These are phyloP conservation scores for Arthrocladium fulminans DNA, from an alignment of 2,329 filamentous ascomycete genomes.

Conservation along the genomic window DNA sequence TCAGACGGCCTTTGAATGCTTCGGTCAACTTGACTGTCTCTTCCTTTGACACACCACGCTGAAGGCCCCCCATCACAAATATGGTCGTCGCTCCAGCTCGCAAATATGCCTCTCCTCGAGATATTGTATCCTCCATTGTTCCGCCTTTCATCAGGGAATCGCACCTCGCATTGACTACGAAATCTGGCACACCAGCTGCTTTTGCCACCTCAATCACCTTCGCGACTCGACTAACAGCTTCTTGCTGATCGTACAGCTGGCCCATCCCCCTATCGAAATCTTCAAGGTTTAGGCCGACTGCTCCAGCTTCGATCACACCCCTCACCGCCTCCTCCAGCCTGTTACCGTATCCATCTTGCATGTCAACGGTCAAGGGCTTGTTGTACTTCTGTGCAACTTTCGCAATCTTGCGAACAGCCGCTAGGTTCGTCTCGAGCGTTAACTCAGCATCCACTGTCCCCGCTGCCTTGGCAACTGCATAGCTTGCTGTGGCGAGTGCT, in stretches of 20 bases:
- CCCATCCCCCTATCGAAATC: slow-evolving; percentile 38
- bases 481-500: slow-evolving; percentile 45
- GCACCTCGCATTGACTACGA: slow-evolving; percentile 51
- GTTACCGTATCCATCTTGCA: slow-evolving; percentile 53
- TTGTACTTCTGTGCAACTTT: slow-evolving; percentile 32
- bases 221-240: slow-evolving; percentile 34
- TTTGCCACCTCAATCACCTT: slow-evolving; percentile 36
- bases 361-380: slow-evolving; percentile 48
- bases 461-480: slow-evolving; percentile 40
- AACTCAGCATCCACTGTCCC: slow-evolving; percentile 43
- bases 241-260: slow-evolving; percentile 25
- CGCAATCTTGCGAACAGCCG: slow-evolving; percentile 32
- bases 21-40: slow-evolving; percentile 42
- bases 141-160: slow-evolving; percentile 41
- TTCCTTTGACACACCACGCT: slow-evolving; percentile 31
- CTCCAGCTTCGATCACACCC: slow-evolving; percentile 42
- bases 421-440: slow-evolving; percentile 44
- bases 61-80: slow-evolving; percentile 50
- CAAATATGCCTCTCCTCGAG: slow-evolving; percentile 48
- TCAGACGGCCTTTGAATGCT: slow-evolving; percentile 43
- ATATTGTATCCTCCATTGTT: slow-evolving; percentile 42
- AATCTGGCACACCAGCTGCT: slow-evolving; percentile 44
- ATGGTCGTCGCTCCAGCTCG: slow-evolving; percentile 50
- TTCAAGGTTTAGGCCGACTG: slow-evolving; percentile 52
- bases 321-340: slow-evolving; percentile 36